Base-by-base conservation (phyloP, 805 yeast species). In the Debaryomyces hansenii region DNA sequence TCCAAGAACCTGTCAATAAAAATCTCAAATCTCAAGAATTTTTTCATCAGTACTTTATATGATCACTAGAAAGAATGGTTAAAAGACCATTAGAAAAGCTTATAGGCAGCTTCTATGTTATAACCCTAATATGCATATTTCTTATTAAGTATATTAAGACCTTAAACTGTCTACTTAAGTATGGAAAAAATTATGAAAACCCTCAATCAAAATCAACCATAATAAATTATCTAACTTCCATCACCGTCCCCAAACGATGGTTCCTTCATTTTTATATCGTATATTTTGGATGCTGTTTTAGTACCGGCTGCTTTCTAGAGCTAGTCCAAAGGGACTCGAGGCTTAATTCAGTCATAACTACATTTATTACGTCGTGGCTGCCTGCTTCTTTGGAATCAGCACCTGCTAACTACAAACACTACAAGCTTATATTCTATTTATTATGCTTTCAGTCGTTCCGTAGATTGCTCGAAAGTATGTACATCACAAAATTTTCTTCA, bases 191-290 rank as follows among this genome's bases (percentile, higher is more conserved):
- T 11, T 45, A 35, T 5, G 21, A 24, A 11, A 41, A 40, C 10
- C 12, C 16, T 12, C 40, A 36, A 20, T 20, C 27, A 20, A 35
- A 37, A 5, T 28, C 28, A 18, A 46, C 41, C 16, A 33, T 47
- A 7, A 41, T 29, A 21, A 35, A 33, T 6, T 28, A 29, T 4
- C 34, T 69, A 1, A 49, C 62, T 8, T 57, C 58, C 8, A 45
- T 71, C 11, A 79, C 81, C 10, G 84, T 85, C 0, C 87, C 90
- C 0, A 86, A 84, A 57, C 51, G 73, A 10, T 80, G 75, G 74
- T 87, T 87, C 56, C 56, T 67, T 2, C 90, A 86, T 55, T 87
- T 82, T 54, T 87, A 87, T 60, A 47, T 78, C 4, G 41, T 9
- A 10, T 20, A 6, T 38, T 20, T 37, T n/a, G 32, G 32, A 16